phyloP scores from a whole-genome alignment of 768 basidiomycete genomes.

The Mycena filopes region DNA sequence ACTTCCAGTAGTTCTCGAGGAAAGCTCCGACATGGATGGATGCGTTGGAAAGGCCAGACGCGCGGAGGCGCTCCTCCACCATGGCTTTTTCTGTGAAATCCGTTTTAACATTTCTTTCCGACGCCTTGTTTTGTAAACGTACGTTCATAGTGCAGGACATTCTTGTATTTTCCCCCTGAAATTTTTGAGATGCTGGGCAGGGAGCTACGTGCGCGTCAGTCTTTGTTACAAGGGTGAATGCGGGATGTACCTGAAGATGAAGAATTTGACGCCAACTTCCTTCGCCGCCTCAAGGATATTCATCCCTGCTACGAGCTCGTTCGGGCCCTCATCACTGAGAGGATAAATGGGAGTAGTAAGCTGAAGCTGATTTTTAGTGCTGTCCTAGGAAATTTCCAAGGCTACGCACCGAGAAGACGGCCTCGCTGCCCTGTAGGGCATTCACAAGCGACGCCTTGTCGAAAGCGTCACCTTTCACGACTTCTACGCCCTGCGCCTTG shows the following conservation, averaged over 20 bases:
- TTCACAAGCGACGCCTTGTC: slow-evolving; percentile 40
- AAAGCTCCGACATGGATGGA: background rate
- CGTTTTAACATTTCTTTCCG: no score
- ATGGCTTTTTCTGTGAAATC: background rate
- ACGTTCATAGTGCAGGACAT: slow-evolving; percentile 5
- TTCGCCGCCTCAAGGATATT: no score
- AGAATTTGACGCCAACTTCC: no score
- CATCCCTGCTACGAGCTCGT: no score
- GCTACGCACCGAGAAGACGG: no score
- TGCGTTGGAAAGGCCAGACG: slow-evolving; percentile 9
- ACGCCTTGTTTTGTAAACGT: background rate
- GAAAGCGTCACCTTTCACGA: slow-evolving; percentile 35
- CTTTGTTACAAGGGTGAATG: no score
- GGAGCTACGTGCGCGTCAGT: background rate
- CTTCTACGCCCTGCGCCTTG: slow-evolving; percentile 33
- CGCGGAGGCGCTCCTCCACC: background rate
- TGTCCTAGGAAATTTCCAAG: no score
- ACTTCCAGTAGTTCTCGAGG: slow-evolving; percentile 13
- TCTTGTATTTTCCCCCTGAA: slow-evolving; percentile 11
- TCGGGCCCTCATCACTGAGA: no score
- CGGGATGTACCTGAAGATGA: no score
- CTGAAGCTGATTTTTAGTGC: no score
- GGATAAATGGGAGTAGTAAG: no score
- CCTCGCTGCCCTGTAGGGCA: slow-evolving; percentile 42
- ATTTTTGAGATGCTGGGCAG: slow-evolving; percentile 1